Evolutionary conservation across 2,329 filamentous ascomycete genomes (phyloP).

Genomic region (Botrytis medusae): DNA sequence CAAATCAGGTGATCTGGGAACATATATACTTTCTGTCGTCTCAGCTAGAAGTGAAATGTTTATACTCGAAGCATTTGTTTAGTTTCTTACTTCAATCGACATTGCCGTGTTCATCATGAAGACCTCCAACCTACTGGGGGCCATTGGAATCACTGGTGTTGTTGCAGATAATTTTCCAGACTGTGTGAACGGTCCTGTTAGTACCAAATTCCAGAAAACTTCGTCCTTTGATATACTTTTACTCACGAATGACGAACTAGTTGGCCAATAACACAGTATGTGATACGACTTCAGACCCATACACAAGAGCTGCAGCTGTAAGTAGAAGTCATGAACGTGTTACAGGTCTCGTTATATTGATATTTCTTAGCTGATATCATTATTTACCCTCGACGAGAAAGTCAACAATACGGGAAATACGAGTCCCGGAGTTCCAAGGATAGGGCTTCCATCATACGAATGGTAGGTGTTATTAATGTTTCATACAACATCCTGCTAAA

Average conservation of each 20-base stretch:
- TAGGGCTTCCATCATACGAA: slow-evolving; percentile 48
- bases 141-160: neutral
- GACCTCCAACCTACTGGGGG: neutral
- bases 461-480: slow-evolving; percentile 41
- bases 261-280: slow-evolving; percentile 40
- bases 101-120: neutral
- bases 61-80: neutral
- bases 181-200: slow-evolving; percentile 48
- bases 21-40: neutral
- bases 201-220: neutral
- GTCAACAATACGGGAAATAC: slow-evolving; percentile 25
- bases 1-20: neutral
- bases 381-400: slow-evolving; percentile 27
- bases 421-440: slow-evolving; percentile 27
- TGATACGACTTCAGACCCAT: slow-evolving; percentile 24
- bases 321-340: slow-evolving; percentile 1
- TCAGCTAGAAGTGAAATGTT: neutral
- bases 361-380: slow-evolving; percentile 17
- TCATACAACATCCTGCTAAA: neutral
- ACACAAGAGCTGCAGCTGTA: slow-evolving; percentile 28
- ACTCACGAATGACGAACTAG: slow-evolving; percentile 37
- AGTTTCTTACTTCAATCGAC: neutral
- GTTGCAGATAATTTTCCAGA: slow-evolving; percentile 47
- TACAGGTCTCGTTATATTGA: neutral
- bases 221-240: neutral